These are phyloP conservation scores for Boletus pseudo-olivaceus DNA, from an alignment of 768 basidiomycete genomes.

Conservation along the genomic window DNA sequence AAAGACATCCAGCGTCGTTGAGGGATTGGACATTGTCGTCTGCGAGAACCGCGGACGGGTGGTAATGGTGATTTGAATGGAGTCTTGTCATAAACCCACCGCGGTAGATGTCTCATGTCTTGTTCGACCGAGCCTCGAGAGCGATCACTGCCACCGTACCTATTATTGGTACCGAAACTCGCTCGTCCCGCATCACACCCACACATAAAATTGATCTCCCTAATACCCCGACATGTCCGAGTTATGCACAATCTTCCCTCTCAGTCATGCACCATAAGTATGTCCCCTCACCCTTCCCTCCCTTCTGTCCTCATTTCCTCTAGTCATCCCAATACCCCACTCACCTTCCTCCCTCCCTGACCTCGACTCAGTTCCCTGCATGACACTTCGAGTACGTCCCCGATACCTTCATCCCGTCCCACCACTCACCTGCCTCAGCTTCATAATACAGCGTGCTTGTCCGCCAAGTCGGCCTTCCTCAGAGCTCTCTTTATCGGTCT, in stretches of 20 bases:
- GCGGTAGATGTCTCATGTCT: background rate
- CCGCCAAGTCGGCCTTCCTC: slow-evolving; percentile 76
- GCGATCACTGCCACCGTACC: too few relatives aligned
- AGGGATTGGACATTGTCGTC: background rate
- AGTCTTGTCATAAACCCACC: background rate
- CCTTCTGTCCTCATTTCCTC: background rate
- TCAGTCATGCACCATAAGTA: slow-evolving; percentile 72
- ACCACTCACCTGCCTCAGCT: slow-evolving; percentile 42
- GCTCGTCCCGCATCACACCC: background rate
- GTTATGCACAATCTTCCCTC: too few relatives aligned
- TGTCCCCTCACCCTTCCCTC: slow-evolving; percentile 15
- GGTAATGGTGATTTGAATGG: background rate
- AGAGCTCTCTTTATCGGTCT: slow-evolving; percentile 68
- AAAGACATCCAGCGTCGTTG: slow-evolving; percentile 26
- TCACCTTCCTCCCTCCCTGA: slow-evolving; percentile 28
- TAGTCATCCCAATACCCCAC: slow-evolving; percentile 47
- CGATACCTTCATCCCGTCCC: background rate
- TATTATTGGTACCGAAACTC: background rate
- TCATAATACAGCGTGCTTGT: slow-evolving; percentile 78
- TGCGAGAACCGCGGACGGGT: background rate
- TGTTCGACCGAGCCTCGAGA: background rate
- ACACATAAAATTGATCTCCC: too few relatives aligned
- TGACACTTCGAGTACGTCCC: slow-evolving; percentile 57
- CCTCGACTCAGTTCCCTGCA: slow-evolving; percentile 47
- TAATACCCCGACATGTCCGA: too few relatives aligned